phyloP scores from a whole-genome alignment of 805 yeast genomes.

The Suhomyces prunicola region DNA sequence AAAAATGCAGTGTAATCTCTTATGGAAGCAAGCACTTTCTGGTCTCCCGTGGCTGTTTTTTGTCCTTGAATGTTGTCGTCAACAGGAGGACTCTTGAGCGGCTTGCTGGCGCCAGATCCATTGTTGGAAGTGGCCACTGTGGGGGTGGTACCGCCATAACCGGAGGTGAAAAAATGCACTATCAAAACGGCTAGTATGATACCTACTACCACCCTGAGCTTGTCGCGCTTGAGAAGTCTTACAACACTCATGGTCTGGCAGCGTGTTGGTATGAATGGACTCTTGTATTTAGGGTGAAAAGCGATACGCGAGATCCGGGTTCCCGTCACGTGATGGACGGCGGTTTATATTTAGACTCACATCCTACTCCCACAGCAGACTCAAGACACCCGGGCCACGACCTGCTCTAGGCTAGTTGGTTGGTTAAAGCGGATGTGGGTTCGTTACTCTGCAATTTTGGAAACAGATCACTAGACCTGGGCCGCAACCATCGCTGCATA shows the following conservation, averaged over 20 bases:
- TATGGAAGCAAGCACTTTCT: conserved; percentile 2
- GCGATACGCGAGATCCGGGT: not conserved
- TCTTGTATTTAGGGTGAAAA: not conserved
- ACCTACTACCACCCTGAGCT: conserved; percentile 6
- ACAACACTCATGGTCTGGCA: conserved; percentile 5
- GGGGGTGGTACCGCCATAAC: not conserved
- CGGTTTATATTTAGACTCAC: too few relatives aligned
- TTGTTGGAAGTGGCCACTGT: not conserved
- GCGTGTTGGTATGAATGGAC: not conserved
- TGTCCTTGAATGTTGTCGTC: not conserved
- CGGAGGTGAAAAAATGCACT: conserved; percentile 3
- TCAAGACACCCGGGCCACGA: too few relatives aligned
- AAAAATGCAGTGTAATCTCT: conserved; percentile 31
- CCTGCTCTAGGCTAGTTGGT: too few relatives aligned
- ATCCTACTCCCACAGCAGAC: too few relatives aligned
- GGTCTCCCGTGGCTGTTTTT: not conserved
- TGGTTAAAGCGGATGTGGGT: too few relatives aligned
- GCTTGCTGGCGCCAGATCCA: not conserved
- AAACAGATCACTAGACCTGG: not conserved
- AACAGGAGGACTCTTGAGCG: not conserved
- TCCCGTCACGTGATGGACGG: not conserved
- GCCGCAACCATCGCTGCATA: not conserved
- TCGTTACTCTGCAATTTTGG: not conserved
- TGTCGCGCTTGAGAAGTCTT: conserved; percentile 8
- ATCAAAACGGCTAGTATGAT: not conserved